A percentile compares a stretch with the other conserved stretches of the same genome.
These are phyloP conservation scores for Wickerhamomyces mucosus DNA, from an alignment of 805 yeast species.

Conservation along the genomic window DNA sequence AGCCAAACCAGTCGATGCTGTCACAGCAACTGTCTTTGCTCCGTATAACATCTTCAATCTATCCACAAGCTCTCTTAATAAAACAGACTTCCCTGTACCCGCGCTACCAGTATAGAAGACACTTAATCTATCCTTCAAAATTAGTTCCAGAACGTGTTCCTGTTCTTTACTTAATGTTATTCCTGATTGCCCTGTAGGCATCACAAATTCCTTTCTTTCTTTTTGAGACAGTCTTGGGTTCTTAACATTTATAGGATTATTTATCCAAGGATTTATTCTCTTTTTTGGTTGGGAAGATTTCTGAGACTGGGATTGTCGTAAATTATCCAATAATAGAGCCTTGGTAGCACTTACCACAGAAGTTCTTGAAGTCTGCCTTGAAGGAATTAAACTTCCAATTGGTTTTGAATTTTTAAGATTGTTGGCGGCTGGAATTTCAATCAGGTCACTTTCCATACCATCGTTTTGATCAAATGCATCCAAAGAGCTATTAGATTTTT, in stretches of 20 bases:
- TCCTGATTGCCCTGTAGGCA: not conserved
- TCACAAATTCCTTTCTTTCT: not conserved
- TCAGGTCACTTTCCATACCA: conserved; percentile 2
- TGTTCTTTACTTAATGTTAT: conserved; percentile 37
- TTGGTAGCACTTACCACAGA: too few species aligned
- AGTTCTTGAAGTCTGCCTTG: not conserved
- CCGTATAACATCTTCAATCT: conserved; percentile 36
- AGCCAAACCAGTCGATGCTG: conserved; percentile 95
- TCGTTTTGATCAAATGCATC: conserved; percentile 2
- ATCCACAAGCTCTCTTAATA: conserved; percentile 53
- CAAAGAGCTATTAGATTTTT: not conserved
- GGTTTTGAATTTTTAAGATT: conserved; percentile 9
- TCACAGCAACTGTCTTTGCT: conserved; percentile 57
- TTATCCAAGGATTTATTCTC: conserved; percentile 9
- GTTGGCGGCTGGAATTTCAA: conserved; percentile 4
- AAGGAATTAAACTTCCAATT: not conserved
- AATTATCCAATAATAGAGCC: too few species aligned
- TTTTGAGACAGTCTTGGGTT: conserved; percentile 6
- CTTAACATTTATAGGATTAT: conserved; percentile 3
- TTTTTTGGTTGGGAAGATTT: conserved; percentile 2
- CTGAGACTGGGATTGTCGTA: too few species aligned
- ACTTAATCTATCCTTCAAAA: conserved; percentile 40
- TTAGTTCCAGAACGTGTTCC: conserved; percentile 38
- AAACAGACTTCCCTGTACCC: conserved; percentile 80
- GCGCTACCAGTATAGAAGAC: conserved; percentile 79